Conservation (phyloP, 768 basidiomycete genomes). For the Naganishia randhawae region DNA sequence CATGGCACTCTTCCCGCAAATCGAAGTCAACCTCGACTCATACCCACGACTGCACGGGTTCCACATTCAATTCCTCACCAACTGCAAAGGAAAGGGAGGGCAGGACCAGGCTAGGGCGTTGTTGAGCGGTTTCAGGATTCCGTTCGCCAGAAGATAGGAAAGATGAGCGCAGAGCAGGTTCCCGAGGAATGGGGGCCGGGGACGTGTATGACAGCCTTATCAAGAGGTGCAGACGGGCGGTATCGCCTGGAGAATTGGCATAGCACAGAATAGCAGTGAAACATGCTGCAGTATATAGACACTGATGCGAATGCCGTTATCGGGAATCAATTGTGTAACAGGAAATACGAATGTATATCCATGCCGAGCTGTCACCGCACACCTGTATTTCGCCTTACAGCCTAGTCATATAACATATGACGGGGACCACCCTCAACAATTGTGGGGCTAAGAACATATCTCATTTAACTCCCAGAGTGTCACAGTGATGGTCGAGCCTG, state of each 20-base stretch:
- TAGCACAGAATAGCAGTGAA: neutral
- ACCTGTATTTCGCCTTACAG: constrained; percentile 4
- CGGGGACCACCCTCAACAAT: too few species aligned
- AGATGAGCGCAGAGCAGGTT: neutral
- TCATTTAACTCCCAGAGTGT: too few species aligned
- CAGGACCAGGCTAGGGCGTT: constrained; percentile 82
- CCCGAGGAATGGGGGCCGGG: neutral
- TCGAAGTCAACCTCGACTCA: constrained; percentile 86
- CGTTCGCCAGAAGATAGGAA: constrained; percentile 59
- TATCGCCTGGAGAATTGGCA: neutral
- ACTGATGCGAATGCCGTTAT: neutral
- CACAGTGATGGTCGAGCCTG: too few species aligned
- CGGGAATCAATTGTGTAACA: neutral
- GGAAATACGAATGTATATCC: neutral
- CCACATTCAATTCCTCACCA: constrained; percentile 91
- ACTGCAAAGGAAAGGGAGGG: constrained; percentile 78
- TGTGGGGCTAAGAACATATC: too few species aligned
- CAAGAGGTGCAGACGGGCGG: neutral
- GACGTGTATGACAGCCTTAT: neutral
- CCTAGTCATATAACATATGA: too few species aligned
- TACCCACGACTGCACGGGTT: constrained; percentile 84
- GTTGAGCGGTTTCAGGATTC: constrained; percentile 86
- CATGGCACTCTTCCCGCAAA: constrained; percentile 88
- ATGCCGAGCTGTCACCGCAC: neutral
- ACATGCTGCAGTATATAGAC: neutral